Evolutionary conservation across 2,329 filamentous ascomycete genomes (phyloP).

Genomic region (Torrubiellomyces zombiae): DNA sequence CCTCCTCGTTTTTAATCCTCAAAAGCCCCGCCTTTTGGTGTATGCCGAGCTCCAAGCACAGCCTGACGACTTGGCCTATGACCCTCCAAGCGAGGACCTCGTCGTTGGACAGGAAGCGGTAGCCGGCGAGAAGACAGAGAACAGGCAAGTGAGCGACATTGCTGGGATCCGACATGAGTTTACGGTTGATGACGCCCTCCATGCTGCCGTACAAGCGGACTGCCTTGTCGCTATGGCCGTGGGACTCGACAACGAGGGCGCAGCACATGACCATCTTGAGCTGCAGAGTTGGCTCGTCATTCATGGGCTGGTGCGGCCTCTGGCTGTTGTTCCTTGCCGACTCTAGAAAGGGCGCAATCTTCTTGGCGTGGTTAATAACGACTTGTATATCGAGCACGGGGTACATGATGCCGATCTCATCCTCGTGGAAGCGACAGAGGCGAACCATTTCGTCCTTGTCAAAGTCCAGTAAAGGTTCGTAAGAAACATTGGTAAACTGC

Average conservation of each 20-base stretch:
- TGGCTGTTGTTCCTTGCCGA: constrained; percentile 19
- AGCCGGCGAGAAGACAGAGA: constrained; percentile 39
- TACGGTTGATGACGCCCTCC: constrained; percentile 51
- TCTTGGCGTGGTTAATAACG: constrained; percentile 52
- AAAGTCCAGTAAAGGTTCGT: constrained; percentile 68
- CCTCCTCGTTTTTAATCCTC: constrained; percentile 50
- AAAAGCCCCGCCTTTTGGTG: constrained; percentile 61
- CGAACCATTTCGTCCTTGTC: constrained; percentile 65
- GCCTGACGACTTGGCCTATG: constrained; percentile 64
- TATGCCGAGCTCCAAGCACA: constrained; percentile 70
- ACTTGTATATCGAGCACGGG: constrained; percentile 63
- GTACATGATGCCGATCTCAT: constrained; percentile 87
- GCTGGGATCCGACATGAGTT: constrained; percentile 36
- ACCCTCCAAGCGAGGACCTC: constrained; percentile 76
- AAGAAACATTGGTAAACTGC: constrained; percentile 18
- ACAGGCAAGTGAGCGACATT: constrained; percentile 31
- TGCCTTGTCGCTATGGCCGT: constrained; percentile 62
- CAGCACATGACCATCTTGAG: constrained; percentile 75
- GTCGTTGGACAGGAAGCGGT: constrained; percentile 73
- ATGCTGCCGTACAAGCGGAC: constrained; percentile 61
- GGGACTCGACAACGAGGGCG: constrained; percentile 60
- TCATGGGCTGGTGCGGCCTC: constrained; percentile 20
- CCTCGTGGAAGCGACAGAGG: constrained; percentile 65
- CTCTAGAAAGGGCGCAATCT: constrained; percentile 58
- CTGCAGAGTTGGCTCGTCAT: constrained; percentile 42